These are phyloP conservation scores for Linanthus parryae DNA, from an alignment of 148 eudicot genomes.

Conservation along the genomic window DNA sequence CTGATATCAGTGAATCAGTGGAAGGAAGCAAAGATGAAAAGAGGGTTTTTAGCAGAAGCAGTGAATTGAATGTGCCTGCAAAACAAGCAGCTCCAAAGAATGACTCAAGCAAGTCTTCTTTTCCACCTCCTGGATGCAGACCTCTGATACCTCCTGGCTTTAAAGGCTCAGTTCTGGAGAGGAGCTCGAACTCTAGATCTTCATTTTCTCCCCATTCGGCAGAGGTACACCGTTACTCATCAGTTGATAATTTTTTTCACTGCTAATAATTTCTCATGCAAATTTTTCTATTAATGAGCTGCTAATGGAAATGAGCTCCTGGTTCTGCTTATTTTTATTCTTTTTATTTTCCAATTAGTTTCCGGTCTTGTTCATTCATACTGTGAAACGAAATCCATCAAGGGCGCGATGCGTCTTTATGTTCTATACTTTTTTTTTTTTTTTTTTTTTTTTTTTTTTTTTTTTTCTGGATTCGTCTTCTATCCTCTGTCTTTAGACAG, in stretches of 20 bases:
- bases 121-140: slow-evolving; percentile 52
- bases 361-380: no score
- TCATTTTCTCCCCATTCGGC: slow-evolving; percentile 21
- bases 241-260: neutral
- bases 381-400: no score
- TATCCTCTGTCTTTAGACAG: no score
- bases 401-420: no score
- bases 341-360: no score
- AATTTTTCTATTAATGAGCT: neutral
- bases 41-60: slow-evolving; percentile 12
- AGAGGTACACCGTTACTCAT: slow-evolving; percentile 36
- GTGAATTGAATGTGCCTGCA: slow-evolving; percentile 29
- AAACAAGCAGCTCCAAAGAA: slow-evolving; percentile 26
- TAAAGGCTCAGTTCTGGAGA: slow-evolving; percentile 50
- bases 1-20: slow-evolving; percentile 21
- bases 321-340: no score
- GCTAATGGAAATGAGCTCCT: neutral
- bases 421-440: no score
- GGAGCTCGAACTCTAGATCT: slow-evolving; percentile 41
- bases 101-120: slow-evolving; percentile 46
- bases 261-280: neutral
- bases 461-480: no score
- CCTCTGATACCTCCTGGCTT: slow-evolving; percentile 99
- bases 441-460: no score
- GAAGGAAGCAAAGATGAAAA: slow-evolving; percentile 34